A percentile compares a stretch with the other conserved stretches of the same genome.
Conservation (phyloP, 2,329 filamentous ascomycete genomes). For the Arthrobotrys conoides region DNA sequence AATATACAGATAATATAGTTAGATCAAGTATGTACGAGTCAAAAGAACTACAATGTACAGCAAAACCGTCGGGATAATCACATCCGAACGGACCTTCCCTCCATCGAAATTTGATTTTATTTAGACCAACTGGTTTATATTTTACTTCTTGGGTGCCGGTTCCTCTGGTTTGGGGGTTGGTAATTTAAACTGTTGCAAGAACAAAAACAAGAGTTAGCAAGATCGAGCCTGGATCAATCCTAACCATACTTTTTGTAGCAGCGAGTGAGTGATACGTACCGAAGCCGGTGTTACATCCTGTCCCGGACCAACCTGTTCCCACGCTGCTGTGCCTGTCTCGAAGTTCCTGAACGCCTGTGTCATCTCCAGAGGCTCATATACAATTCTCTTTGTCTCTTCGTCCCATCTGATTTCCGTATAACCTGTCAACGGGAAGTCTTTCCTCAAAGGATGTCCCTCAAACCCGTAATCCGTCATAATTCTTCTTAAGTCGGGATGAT, state of each 20-base stretch:
- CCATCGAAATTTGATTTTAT: background rate
- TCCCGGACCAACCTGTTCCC: constrained; percentile 74
- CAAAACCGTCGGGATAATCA: constrained; percentile 1
- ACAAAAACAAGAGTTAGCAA: constrained; percentile 7
- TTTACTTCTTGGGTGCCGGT: constrained; percentile 51
- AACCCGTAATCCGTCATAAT: constrained; percentile 99
- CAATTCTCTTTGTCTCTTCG: constrained; percentile 99
- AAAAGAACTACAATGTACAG: constrained; percentile 50
- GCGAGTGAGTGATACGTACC: constrained; percentile 52
- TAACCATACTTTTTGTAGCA: background rate
- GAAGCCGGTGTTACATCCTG: constrained; percentile 62
- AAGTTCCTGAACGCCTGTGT: constrained; percentile 99
- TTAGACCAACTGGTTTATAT: background rate
- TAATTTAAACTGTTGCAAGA: constrained; percentile 79
- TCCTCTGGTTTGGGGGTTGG: constrained; percentile 91
- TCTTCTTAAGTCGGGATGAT: constrained; percentile 92
- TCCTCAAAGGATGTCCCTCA: constrained; percentile 95
- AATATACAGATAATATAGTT: constrained; percentile 8
- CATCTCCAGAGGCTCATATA: constrained; percentile 96
- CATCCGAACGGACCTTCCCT: background rate
- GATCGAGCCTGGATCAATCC: background rate
- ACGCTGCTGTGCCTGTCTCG: constrained; percentile 83
- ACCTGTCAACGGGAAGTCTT: constrained; percentile 97
- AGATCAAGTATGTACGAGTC: constrained; percentile 44
- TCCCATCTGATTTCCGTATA: constrained; percentile 99